Percentiles rank a stretch among this genome's conserved stretches.
These are phyloP conservation scores for Fusarium decemcellulare DNA, from an alignment of 2,329 filamentous ascomycete genomes.

Conservation along the genomic window DNA sequence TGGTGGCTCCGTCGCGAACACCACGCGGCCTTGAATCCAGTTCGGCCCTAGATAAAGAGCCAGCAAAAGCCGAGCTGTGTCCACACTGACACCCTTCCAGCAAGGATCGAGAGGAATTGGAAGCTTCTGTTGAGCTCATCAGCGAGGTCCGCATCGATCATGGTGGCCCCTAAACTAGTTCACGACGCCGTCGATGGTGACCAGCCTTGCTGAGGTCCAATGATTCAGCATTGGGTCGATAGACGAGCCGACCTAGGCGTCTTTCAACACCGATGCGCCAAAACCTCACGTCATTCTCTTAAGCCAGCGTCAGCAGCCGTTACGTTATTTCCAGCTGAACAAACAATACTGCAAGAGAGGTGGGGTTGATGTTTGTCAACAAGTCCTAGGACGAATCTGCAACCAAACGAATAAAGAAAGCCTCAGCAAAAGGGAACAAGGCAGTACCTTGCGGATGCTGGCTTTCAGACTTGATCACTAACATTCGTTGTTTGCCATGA, in stretches of 20 bases:
- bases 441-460: constrained; percentile 12
- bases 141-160: constrained; percentile 22
- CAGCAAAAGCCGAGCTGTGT: constrained; percentile 37
- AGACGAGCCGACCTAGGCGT: constrained; percentile 14
- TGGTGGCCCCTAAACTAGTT: constrained; percentile 25
- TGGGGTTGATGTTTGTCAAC: constrained; percentile 9
- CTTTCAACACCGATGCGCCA: neutral
- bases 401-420: constrained; percentile 13
- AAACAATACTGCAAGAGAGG: neutral
- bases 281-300: constrained; percentile 18
- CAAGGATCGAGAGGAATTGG: constrained; percentile 31
- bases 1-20: constrained; percentile 29
- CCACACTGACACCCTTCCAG: constrained; percentile 29
- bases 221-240: neutral
- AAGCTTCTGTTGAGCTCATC: constrained; percentile 27
- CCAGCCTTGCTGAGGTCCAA: constrained; percentile 9
- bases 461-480: constrained; percentile 6
- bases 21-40: constrained; percentile 30
- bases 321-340: neutral
- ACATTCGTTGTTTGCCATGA: constrained; percentile 2
- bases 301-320: constrained; percentile 6
- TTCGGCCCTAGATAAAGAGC: constrained; percentile 11
- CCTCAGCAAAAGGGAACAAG: constrained; percentile 13
- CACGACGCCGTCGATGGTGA: constrained; percentile 18
- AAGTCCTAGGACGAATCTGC: constrained; percentile 15